phyloP scores from a whole-genome alignment of 306 rosid genomes.

The Bauhinia variegata region DNA sequence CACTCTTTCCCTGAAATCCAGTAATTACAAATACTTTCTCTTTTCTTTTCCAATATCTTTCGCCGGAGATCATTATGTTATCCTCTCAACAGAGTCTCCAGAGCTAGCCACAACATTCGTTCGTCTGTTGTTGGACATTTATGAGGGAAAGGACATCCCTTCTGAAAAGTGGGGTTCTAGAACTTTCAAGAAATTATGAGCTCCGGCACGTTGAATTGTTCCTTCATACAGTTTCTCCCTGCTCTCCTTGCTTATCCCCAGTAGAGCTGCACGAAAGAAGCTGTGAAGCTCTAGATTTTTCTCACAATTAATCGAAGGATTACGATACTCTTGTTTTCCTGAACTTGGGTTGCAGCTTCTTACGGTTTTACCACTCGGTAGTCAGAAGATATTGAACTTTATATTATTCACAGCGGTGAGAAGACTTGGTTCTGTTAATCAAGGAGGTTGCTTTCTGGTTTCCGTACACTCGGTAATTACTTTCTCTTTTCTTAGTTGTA shows the following conservation, averaged over 20 bases:
- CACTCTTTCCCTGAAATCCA: constrained; percentile 3
- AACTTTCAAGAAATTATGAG: constrained; percentile 24
- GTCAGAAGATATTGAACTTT: no score
- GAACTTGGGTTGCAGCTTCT: neutral
- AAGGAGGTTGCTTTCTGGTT: no score
- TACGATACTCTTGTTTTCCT: constrained; percentile 2
- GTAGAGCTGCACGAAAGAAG: constrained; percentile 10
- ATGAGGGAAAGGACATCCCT: neutral
- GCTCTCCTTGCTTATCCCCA: constrained; percentile 16
- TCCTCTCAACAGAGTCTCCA: constrained; percentile 5
- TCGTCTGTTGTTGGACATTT: neutral
- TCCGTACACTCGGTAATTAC: constrained; percentile 27
- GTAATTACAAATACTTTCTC: neutral
- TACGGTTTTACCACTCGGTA: neutral
- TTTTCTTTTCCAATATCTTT: neutral
- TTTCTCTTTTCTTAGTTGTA: neutral
- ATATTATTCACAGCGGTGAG: no score
- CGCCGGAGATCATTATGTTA: neutral
- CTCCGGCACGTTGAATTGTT: constrained; percentile 5
- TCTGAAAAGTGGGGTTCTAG: neutral
- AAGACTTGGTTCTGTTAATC: no score
- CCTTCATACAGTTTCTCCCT: neutral
- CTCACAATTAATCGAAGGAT: neutral
- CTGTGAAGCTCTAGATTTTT: constrained; percentile 22
- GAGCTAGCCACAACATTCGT: neutral